phyloP scores from a whole-genome alignment of 495 filamentous ascomycete species.

The Bombardia bombarda region DNA sequence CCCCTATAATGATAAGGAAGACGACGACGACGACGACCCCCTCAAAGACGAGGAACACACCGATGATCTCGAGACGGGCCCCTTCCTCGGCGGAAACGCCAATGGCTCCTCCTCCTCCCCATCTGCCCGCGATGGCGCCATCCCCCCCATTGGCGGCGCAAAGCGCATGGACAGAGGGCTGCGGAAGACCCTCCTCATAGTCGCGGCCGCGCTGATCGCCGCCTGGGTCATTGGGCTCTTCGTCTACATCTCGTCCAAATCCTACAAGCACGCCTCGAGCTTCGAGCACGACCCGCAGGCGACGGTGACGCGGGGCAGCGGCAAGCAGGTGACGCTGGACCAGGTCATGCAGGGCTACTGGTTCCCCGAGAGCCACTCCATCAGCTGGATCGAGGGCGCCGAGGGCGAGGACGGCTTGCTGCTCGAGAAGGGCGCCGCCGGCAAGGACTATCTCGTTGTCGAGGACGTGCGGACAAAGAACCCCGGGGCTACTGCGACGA shows the following conservation, averaged over 20 bases:
- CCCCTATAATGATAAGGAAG: slow-evolving; percentile 24
- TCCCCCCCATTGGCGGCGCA: slow-evolving; percentile 5
- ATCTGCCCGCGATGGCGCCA: slow-evolving; percentile 10
- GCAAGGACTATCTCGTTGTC: slow-evolving; percentile 71
- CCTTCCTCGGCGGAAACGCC: slow-evolving; percentile 37
- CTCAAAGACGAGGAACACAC: slow-evolving; percentile 30
- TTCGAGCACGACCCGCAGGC: slow-evolving; percentile 60
- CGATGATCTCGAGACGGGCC: slow-evolving; percentile 36
- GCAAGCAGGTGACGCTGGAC: slow-evolving; percentile 73
- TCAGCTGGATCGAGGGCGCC: slow-evolving; percentile 83
- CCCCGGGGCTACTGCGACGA: slow-evolving; percentile 17
- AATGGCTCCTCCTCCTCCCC: too few species aligned
- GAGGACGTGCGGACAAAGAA: slow-evolving; percentile 64
- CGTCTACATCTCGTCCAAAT: slow-evolving; percentile 59
- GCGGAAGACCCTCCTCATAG: slow-evolving; percentile 58
- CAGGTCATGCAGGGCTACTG: slow-evolving; percentile 70
- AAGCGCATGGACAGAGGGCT: slow-evolving; percentile 51
- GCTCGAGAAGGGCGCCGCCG: slow-evolving; percentile 52
- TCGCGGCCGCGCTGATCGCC: slow-evolving; percentile 58
- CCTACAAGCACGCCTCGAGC: slow-evolving; percentile 53
- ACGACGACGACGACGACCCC: slow-evolving; percentile 42
- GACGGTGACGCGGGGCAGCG: slow-evolving; percentile 54
- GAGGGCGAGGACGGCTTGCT: slow-evolving; percentile 81
- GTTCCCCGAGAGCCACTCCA: slow-evolving; percentile 56
- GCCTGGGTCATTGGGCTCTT: slow-evolving; percentile 76